Evolutionary conservation across 257 asterid genomes (phyloP), one percentile per base, ranked within the genome.

Genomic region (Leptodermis oblonga): DNA sequence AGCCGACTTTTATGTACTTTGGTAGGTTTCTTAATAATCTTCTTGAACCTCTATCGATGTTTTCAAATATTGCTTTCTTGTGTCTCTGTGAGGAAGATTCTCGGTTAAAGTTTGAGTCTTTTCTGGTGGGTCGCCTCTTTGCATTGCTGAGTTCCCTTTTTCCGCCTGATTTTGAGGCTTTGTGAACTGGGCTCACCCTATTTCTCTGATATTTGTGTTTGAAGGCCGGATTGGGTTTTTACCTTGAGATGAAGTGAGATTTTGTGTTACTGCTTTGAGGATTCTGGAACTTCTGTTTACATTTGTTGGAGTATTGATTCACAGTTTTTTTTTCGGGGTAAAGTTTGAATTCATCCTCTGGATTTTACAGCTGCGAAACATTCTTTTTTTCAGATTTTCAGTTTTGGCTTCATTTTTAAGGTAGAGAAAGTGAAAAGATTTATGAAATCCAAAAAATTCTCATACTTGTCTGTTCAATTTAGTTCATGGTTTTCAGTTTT

Each of bases 21-120:
- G 14, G 70, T 64, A 65, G 4, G 76, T 54, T 41, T 39, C 64
- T 70, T 70, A 6, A n/a, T n/a, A n/a, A n/a, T n/a, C n/a, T n/a
- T 60, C 52, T 39, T 62, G 34, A 22, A 4, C 12, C 22, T 62
- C 22, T 15, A 51, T 31, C 45, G 22, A n/a, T n/a, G n/a, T n/a
- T 20, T 53, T 26, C n/a, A 22, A 59, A 53, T 45, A 53, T 26
- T 22, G 25, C 15, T 43, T 12, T 36, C 28, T 13, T 23, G 9
- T 51, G 26, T 3, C 12, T 59, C 7, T 7, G 23, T 60, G 28
- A 7, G 37, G 28, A 48, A 46, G 62, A 58, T 5, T 13, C 39
- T 53, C 25, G 46, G n/a, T 11, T 33, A 49, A 49, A 25, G 51
- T 5, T 42, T 28, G 66, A 43, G n/a, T 31, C 28, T 69, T 54